These are phyloP conservation scores for Parsonsia alboflavescens DNA, from an alignment of 257 asterid species.

Conservation along the genomic window DNA sequence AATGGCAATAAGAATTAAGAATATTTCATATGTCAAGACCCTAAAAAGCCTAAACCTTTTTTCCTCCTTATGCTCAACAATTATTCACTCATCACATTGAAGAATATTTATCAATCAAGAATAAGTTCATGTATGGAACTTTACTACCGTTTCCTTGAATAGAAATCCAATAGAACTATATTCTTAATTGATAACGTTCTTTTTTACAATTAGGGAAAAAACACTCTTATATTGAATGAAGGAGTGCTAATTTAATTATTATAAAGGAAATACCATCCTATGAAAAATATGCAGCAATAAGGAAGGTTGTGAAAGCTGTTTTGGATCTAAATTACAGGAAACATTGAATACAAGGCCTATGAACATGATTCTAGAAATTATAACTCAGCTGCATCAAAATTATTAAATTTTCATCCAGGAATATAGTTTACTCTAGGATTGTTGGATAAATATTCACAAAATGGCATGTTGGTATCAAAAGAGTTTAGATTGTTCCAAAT, in stretches of 20 bases:
- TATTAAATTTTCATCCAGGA: not conserved
- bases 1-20: not conserved
- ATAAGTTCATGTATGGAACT: not conserved
- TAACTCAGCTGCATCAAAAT: not conserved
- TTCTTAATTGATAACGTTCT: not conserved
- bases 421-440: not conserved
- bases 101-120: not conserved
- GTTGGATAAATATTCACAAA: not conserved
- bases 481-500: slow-evolving; percentile 1
- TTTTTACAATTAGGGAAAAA: not conserved
- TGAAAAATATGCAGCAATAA: not conserved
- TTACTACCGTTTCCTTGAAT: not conserved
- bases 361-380: not conserved
- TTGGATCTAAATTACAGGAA: not conserved
- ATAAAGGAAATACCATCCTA: not conserved
- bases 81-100: not conserved
- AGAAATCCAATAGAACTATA: not conserved
- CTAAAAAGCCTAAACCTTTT: not conserved
- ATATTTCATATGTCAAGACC: not conserved
- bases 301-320: not conserved
- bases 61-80: not conserved
- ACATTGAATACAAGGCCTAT: not conserved
- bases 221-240: not conserved
- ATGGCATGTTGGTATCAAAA: not conserved
- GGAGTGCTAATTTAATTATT: not conserved